Evolutionary conservation across 2,329 filamentous ascomycete genomes (phyloP), one percentile per base, ranked within the genome.

Genomic region (Trichoderma sp.): DNA sequence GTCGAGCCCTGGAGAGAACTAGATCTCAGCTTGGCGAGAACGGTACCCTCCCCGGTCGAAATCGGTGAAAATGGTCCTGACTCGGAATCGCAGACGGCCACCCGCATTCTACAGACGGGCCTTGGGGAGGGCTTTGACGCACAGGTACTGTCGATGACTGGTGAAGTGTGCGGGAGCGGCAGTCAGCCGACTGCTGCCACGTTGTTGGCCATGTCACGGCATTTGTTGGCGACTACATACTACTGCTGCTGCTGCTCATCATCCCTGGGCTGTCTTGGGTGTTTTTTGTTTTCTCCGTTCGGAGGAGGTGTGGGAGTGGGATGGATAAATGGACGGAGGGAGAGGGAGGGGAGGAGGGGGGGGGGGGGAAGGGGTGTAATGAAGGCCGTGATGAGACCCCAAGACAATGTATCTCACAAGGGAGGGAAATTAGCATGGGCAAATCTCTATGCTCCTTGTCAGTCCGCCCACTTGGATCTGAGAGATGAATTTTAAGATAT

Each of bases 111-210:
- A 63, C 55, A 47, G 21, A n/a, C n/a, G 59, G 59, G n/a, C 48
- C 47, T 3, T 19, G 47, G 50, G 41, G 50, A 55, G 41, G 50
- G 50, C 41, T 12, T 54, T 26, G n/a, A 39, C 19, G 45, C 59
- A 50, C 47, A 55, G 9, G 30, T 34, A 34, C 21, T 24, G 21
- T 24, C 21, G 47, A 34, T 63, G 59, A 63, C 59, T 55, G 59
- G 59, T 63, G 34, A 43, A 34, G 21, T 45, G 21, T 39, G 24
- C 59, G 26, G 15, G 50, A 47, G 48, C 59, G 41, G 59, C 59
- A 63, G 59, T 63, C 59, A 55, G 59, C 41, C 45, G 59, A 63
- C 59, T 30, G 17, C 30, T 63, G 59, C 59, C 59, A 63, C 59
- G 59, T 63, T 63, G 50, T 54, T 62, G 48, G 51, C 50, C 34